Base-by-base conservation (phyloP, 129 eudicot species). In the Flaveria linearis region DNA sequence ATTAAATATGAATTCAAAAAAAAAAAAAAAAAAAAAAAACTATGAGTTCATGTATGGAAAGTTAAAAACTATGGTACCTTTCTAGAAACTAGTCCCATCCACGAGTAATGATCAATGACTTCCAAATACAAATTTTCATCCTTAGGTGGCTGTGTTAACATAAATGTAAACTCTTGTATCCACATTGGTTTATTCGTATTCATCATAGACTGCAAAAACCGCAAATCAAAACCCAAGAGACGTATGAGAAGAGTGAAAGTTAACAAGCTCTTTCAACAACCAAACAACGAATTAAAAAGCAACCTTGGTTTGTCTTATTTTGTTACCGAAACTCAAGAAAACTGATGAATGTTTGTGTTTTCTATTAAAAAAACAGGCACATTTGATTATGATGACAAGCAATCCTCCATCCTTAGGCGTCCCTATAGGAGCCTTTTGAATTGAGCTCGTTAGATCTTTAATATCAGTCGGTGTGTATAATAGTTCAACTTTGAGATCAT, bases 361-460 rank as follows among this genome's bases (percentile, higher is more conserved):
- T 65, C 82, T 85, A 76, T n/a, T 80, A 20, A 49, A 79, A 46
- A 84, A 85, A 77, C 57, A 78, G 78, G 84, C 93, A 65, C 86
- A 81, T 30, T 84, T 91, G 71, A 91, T 64, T 15, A 69, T 80
- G 58, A 90, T 71, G 9, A 88, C 90, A 25, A 87, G 96, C 85
- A 90, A 46, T 49, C 96, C 93, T 10, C 96, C 93, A 5, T 83
- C 86, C 1, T 76, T 82, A 36, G 91, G 96, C 10, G 91, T 87
- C 74, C 90, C 89, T 4, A 82, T 85, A 20, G 89, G 89, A 63
- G 88, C 93, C 75, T 82, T 84, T 65, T 47, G 85, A 16, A 88
- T 79, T 16, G 72, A 53, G 20, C 30, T 0, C 47, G 61, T 42
- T 1, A 76, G 9, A 17, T 83, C 84, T 15, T 84, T 87, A 26